Percentiles rank a stretch among this genome's conserved stretches.
These are phyloP conservation scores for Moelleriella libera DNA, from an alignment of 2,329 filamentous ascomycete species.

Conservation along the genomic window DNA sequence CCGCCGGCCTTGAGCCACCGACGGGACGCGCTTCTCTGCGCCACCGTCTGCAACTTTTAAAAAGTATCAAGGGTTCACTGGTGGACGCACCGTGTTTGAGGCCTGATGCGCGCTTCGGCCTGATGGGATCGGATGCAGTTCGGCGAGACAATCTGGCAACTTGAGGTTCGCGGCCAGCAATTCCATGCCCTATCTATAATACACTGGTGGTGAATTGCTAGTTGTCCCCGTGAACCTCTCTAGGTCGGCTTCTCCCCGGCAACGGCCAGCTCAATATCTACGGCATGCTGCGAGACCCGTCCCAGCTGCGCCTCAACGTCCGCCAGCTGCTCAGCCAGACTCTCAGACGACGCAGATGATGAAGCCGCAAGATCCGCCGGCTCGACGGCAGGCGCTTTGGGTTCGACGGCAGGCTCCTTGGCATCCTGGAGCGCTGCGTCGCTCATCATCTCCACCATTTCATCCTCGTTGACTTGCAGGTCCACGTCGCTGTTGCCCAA, in stretches of 20 bases:
- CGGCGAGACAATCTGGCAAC: too few species aligned
- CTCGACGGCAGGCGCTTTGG: conserved; percentile 1
- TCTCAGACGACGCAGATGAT: background rate
- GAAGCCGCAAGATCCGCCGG: background rate
- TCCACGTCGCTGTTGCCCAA: conserved; percentile 12
- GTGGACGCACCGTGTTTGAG: too few species aligned
- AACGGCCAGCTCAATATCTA: conserved; percentile 11
- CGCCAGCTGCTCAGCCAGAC: conserved; percentile 2
- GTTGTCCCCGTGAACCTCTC: background rate
- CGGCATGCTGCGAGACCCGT: conserved; percentile 4
- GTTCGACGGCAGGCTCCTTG: background rate
- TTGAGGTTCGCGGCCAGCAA: too few species aligned
- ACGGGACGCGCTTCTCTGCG: too few species aligned
- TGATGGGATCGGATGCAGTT: too few species aligned
- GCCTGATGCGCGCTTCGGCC: too few species aligned
- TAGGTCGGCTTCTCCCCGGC: conserved; percentile 4
- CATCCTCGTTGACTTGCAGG: conserved; percentile 18
- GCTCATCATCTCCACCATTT: conserved; percentile 19
- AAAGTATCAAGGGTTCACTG: too few species aligned
- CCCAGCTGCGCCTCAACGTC: conserved; percentile 9
- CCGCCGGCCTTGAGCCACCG: too few species aligned
- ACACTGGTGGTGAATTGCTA: background rate
- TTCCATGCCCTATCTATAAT: too few species aligned
- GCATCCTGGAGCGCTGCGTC: conserved; percentile 6
- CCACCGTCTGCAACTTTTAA: too few species aligned